Evolutionary conservation across 179 eudicot genomes (phyloP), one percentile per base, ranked within the genome.

Genomic region (Drosera spatulata): DNA sequence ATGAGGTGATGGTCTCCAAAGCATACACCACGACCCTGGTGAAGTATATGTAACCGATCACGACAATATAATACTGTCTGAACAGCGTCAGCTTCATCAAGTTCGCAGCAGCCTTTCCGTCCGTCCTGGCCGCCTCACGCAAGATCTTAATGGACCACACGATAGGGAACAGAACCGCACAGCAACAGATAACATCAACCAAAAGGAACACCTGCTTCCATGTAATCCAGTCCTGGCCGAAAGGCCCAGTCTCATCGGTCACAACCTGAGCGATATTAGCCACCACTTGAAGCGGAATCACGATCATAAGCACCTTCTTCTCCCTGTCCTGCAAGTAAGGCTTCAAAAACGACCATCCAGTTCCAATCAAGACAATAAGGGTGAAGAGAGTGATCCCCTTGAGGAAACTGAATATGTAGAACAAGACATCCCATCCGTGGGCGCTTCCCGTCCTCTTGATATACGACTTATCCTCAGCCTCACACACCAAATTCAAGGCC

Each of bases 81-180:
- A 80, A 86, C 70, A 86, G 50, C 3, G 88, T 86, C 69, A 86
- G 53, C 72, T 86, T 86, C 83, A 83, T 79, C 60, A 86, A 65
- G 60, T 83, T 86, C 55, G 81, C 88, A 0, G 94, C 94, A 0
- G 88, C 94, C 53, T 86, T 86, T 58, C 94, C 94, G 60, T 86
- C 94, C 0, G 81, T 75, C 67, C 79, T 71, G 0, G 94, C 88
- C 0, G 88, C 80, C 73, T 86, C 94, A 2, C 86, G 60, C 58
- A 86, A 75, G 59, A 80, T 83, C 85, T 83, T 85, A 47, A 85
- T 85, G 1, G 88, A 85, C 94, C 94, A 85, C 2, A 85, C 88
- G 56, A 85, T 85, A 0, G 94, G 94, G 66, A 85, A 85, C 57
- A 85, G 69, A 61, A 86, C 86, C 0, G 94, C 88, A 14, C 94